phyloP scores from a whole-genome alignment of 1,284 basidiomycete genomes.

The Hymenochaete sp. region DNA sequence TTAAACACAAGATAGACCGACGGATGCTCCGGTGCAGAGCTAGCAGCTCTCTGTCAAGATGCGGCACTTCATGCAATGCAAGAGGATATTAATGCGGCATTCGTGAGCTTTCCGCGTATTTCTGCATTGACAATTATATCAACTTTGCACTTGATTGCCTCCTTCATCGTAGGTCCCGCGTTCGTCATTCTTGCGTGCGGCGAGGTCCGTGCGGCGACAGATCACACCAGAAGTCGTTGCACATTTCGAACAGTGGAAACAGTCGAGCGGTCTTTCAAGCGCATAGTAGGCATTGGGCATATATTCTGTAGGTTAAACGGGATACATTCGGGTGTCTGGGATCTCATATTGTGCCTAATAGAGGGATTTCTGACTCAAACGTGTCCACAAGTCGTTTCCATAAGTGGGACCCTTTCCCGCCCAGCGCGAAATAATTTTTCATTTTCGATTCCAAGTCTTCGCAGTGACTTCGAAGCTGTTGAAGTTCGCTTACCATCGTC shows the following conservation, averaged over 20 bases:
- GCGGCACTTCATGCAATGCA: slow-evolving; percentile 91
- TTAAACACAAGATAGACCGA: slow-evolving; percentile 51
- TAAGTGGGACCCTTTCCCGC: no score
- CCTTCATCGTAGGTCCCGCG: slow-evolving; percentile 53
- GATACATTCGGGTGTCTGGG: no score
- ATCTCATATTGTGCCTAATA: no score
- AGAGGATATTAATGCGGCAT: slow-evolving; percentile 67
- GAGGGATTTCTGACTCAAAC: no score
- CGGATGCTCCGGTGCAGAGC: slow-evolving; percentile 95
- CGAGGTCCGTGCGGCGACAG: slow-evolving; percentile 64
- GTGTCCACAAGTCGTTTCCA: no score
- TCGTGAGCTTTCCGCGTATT: slow-evolving; percentile 39
- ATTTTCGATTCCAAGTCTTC: no score
- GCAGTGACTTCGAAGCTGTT: no score
- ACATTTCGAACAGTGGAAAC: slow-evolving; percentile 61
- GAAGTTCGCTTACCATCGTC: no score
- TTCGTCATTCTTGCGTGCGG: slow-evolving; percentile 69
- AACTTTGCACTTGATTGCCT: not conserved
- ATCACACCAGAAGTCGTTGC: slow-evolving; percentile 79
- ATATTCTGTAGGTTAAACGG: not conserved
- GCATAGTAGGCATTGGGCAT: slow-evolving; percentile 1
- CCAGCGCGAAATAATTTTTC: no score
- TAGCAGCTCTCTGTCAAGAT: slow-evolving; percentile 90
- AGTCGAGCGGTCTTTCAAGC: slow-evolving; percentile 27
- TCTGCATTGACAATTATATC: not conserved